These are phyloP conservation scores for Eucalyptus caleyi DNA, from an alignment of 345 rosid species.

Conservation along the genomic window DNA sequence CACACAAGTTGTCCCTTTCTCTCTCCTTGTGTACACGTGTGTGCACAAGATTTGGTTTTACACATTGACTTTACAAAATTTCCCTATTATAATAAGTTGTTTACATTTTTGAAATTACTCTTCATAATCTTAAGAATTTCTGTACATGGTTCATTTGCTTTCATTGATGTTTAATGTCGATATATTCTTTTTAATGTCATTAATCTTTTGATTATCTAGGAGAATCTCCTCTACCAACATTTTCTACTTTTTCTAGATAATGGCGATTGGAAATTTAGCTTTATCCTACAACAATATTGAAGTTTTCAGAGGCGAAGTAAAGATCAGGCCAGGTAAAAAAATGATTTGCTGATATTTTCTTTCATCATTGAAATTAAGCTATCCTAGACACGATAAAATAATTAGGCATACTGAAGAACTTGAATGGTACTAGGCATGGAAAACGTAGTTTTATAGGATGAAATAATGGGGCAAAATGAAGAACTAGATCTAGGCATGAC, in stretches of 20 bases:
- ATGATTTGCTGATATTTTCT: not conserved
- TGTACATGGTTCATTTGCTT: not conserved
- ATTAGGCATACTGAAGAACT: not conserved
- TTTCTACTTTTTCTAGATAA: conserved; percentile 32
- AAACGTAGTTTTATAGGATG: not conserved
- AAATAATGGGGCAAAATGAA: not conserved
- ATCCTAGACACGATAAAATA: not conserved
- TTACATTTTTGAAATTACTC: no score
- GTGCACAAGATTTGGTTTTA: not conserved
- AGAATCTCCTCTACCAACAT: not conserved
- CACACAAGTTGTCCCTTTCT: not conserved
- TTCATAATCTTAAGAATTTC: not conserved
- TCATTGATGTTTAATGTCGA: not conserved
- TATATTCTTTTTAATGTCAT: not conserved
- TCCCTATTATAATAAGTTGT: not conserved
- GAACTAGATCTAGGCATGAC: not conserved
- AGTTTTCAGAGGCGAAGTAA: conserved; percentile 88
- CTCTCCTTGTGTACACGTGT: not conserved
- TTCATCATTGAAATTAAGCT: not conserved
- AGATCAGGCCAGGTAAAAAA: conserved; percentile 84
- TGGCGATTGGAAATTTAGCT: conserved; percentile 94
- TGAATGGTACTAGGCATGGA: not conserved
- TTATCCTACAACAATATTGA: conserved; percentile 78
- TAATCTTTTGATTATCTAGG: not conserved
- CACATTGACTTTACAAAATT: not conserved